Evolutionary conservation across 805 yeast species (phyloP), one percentile per base, ranked within the genome.

Genomic region (Metschnikowia dekortorum): DNA sequence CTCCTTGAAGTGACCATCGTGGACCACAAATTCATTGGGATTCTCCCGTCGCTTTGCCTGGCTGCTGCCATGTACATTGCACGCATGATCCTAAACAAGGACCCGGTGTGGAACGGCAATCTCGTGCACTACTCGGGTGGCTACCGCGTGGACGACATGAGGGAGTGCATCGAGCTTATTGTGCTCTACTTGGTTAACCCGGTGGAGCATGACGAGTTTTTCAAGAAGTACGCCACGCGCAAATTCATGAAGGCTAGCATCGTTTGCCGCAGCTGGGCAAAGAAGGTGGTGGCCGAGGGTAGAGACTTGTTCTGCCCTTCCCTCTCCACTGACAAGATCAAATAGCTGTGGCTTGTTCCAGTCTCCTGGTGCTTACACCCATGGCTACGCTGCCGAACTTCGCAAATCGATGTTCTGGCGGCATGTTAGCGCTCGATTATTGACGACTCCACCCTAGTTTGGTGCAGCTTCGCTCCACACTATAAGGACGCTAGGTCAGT

Each of bases 81-180:
- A 6, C 78, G 96, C 60, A 76, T 78, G 58, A 85, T 89, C 68
- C 69, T 88, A 57, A 85, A 85, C 18, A 83, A 69, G 74, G 68
- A 61, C 57, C 82, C 68, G 46, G 84, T 83, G 33, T 91, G 97
- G 97, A 83, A 84, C 63, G 86, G 87, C 8, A 91, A 90, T 68
- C 74, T 92, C 57, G 83, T 89, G 44, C 96, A 89, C 64, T 94
- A 92, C 67, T 84, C 94, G 22, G 97, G 97, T 33, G 97, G 96
- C 9, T 88, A 87, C 67, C 79, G 83, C 22, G 87, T 84, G 55
- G 78, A 75, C 39, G 90, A 87, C 59, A 68, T 94, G 67, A 76
- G 77, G 55, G 87, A 88, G 36, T 84, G 89, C 47, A 80, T 87
- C 50, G 83, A 82, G 55, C 76, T 85, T 73, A 80, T 92, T 54